phyloP scores from a whole-genome alignment of 1,284 basidiomycete species.

The Xanthoconium separans region DNA sequence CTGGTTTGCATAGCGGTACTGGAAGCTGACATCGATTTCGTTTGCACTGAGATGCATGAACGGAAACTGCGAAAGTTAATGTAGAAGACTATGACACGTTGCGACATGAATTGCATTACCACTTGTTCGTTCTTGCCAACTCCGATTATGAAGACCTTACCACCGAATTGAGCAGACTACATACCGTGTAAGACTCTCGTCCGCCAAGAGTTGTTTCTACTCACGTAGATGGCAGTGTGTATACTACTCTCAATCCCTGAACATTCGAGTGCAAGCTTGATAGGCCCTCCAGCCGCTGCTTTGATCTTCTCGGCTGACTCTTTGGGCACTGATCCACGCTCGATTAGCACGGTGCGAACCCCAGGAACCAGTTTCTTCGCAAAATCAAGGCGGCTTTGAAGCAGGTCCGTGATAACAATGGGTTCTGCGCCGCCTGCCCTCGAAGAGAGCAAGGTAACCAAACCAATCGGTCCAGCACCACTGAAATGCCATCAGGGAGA shows the following conservation, averaged over 20 bases:
- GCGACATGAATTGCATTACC: constrained; percentile 29
- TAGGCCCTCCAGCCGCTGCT: constrained; percentile 41
- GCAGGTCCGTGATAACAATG: constrained; percentile 79
- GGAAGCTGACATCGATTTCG: constrained; percentile 63
- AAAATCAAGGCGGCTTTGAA: constrained; percentile 78
- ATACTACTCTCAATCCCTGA: constrained; percentile 78
- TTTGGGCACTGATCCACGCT: constrained; percentile 41
- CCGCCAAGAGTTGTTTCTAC: constrained; percentile 16
- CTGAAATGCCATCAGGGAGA: constrained; percentile 32
- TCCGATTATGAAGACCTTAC: constrained; percentile 65
- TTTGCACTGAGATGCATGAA: constrained; percentile 69
- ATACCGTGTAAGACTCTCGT: not conserved
- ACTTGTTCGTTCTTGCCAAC: constrained; percentile 59
- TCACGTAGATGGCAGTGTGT: constrained; percentile 63
- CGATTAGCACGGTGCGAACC: constrained; percentile 54
- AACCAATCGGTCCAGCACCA: constrained; percentile 84
- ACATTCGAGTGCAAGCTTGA: constrained; percentile 64
- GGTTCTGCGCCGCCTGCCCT: constrained; percentile 78
- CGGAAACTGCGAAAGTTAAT: constrained; percentile 46
- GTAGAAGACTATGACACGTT: not conserved
- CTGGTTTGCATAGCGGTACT: constrained; percentile 65
- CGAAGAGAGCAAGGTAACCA: constrained; percentile 77
- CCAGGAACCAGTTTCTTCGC: constrained; percentile 78
- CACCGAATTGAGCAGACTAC: constrained; percentile 57
- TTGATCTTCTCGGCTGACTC: constrained; percentile 52